phyloP scores from a whole-genome alignment of 208 protist species.

The Trypanosoma melophagium region DNA sequence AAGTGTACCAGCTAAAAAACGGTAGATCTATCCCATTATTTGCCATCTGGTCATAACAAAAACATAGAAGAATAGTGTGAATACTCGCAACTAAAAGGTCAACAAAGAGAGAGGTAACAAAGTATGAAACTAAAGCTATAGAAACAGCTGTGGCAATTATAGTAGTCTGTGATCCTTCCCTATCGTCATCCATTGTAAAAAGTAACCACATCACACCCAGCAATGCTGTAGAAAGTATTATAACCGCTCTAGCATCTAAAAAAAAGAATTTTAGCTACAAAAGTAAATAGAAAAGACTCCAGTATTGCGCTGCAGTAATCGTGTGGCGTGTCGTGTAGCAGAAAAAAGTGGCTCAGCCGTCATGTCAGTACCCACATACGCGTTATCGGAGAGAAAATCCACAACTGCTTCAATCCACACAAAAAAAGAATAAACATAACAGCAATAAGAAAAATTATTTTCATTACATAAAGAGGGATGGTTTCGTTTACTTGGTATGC shows the following conservation, averaged over 20 bases:
- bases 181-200: not conserved
- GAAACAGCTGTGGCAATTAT: conserved; percentile 25
- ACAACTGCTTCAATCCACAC: conserved; percentile 74
- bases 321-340: conserved; percentile 47
- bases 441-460: conserved; percentile 25
- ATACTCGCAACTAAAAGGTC: conserved; percentile 32
- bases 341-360: conserved; percentile 70
- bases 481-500: conserved; percentile 28
- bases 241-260: conserved; percentile 41
- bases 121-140: conserved; percentile 39
- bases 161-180: conserved; percentile 1
- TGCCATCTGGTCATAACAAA: conserved; percentile 58
- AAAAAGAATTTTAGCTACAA: conserved; percentile 38
- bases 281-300: conserved; percentile 41
- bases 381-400: conserved; percentile 88
- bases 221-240: conserved; percentile 25
- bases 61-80: conserved; percentile 73
- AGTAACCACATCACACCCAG: conserved; percentile 22
- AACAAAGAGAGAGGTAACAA: conserved; percentile 30
- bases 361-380: conserved; percentile 88
- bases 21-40: conserved; percentile 55
- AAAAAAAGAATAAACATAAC: conserved; percentile 53
- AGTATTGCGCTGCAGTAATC: conserved; percentile 53
- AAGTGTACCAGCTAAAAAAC: conserved; percentile 35
- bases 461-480: conserved; percentile 19